A percentile compares a stretch with the other conserved stretches of the same genome.
Conservation (phyloP, 148 eudicot species). For the Persicaria maculosa region DNA sequence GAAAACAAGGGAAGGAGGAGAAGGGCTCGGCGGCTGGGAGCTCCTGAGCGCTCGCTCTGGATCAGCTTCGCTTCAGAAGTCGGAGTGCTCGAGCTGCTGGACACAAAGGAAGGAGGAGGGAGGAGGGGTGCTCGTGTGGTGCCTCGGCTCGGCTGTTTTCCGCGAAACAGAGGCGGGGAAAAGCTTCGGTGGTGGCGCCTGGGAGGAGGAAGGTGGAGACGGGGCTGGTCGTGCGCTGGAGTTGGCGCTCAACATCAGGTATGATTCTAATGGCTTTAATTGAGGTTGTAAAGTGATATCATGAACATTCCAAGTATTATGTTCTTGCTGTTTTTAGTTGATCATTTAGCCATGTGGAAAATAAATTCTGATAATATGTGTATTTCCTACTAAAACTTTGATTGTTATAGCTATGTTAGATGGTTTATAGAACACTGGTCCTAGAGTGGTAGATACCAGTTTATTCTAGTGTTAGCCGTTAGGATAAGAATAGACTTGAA, state of each 20-base stretch:
- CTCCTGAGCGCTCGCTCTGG: too few species aligned
- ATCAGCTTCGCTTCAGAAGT: too few species aligned
- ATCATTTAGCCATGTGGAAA: neutral
- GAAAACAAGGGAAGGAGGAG: too few species aligned
- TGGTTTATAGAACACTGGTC: neutral
- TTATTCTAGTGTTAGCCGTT: neutral
- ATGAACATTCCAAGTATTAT: neutral
- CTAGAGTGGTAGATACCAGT: neutral
- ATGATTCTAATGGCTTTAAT: neutral
- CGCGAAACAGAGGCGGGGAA: too few species aligned
- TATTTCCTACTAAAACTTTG: neutral
- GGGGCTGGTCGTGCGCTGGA: too few species aligned
- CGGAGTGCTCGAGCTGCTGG: too few species aligned
- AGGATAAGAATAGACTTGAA: neutral
- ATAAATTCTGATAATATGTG: neutral
- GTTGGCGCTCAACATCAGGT: constrained; percentile 99
- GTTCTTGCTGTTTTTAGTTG: neutral
- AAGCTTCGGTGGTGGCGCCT: too few species aligned
- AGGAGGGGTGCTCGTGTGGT: too few species aligned
- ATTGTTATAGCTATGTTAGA: neutral
- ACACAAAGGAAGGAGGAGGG: too few species aligned
- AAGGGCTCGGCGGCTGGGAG: too few species aligned
- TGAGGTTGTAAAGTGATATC: neutral
- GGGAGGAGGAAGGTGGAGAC: too few species aligned
- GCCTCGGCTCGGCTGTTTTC: too few species aligned